Conservation (phyloP, 495 filamentous ascomycete genomes). For the Trypethelium eluteriae region DNA sequence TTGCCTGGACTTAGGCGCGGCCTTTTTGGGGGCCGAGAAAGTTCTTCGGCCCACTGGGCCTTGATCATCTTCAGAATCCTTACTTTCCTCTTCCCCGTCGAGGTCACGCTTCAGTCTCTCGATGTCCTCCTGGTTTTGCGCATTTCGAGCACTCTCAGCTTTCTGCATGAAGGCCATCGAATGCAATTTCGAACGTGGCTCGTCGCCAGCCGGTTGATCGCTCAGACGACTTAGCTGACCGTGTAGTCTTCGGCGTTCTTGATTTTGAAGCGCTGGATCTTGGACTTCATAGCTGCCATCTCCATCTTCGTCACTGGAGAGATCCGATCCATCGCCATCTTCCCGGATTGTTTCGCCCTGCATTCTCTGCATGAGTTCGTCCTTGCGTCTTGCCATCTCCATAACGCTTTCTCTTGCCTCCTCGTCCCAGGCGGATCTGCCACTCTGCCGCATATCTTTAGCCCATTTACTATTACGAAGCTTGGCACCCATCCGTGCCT, state of each 20-base stretch:
- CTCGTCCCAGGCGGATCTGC: slow-evolving; percentile 37
- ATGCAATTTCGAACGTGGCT: slow-evolving; percentile 45
- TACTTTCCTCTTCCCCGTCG: slow-evolving; percentile 38
- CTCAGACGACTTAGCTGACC: slow-evolving; percentile 55
- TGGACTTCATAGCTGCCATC: slow-evolving; percentile 41
- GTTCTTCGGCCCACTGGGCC: slow-evolving; percentile 32
- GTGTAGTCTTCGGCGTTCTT: slow-evolving; percentile 45
- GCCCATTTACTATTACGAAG: slow-evolving; percentile 94
- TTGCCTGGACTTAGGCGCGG: slow-evolving; percentile 6
- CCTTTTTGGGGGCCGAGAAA: slow-evolving; percentile 31
- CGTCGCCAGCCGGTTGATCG: slow-evolving; percentile 38
- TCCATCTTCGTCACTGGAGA: slow-evolving; percentile 50
- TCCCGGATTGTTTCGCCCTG: slow-evolving; percentile 59
- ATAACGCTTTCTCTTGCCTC: slow-evolving; percentile 52
- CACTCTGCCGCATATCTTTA: slow-evolving; percentile 68
- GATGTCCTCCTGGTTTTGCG: slow-evolving; percentile 73
- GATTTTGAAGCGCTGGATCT: slow-evolving; percentile 45
- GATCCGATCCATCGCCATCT: slow-evolving; percentile 46
- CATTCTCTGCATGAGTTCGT: slow-evolving; percentile 75
- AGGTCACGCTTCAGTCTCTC: slow-evolving; percentile 67
- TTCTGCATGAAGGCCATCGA: slow-evolving; percentile 89
- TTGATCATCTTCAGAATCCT: slow-evolving; percentile 37
- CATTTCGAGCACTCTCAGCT: slow-evolving; percentile 67
- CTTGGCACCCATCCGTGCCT: slow-evolving; percentile 80
- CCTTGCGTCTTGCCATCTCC: slow-evolving; percentile 76